phyloP scores from a whole-genome alignment of 257 asterid species.

The Rehmannia glutinosa region DNA sequence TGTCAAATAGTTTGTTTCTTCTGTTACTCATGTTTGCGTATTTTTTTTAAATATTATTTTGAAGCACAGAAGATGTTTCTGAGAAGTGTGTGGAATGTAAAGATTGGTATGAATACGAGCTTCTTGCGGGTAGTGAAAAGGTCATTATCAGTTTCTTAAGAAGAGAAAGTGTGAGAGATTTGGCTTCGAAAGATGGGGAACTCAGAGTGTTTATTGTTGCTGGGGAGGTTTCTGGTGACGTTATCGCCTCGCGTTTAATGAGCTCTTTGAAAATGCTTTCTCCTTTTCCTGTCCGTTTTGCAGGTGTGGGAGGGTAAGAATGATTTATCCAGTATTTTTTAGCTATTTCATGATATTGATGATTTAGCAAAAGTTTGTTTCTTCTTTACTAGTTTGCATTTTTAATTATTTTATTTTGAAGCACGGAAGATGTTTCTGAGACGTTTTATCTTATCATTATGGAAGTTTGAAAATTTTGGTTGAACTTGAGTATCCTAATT shows the following conservation, averaged over 20 bases:
- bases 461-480: not conserved
- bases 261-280: conserved; percentile 58
- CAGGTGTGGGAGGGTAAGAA: conserved; percentile 91
- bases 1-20: not conserved
- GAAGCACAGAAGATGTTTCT: conserved; percentile 22
- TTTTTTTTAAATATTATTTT: not conserved
- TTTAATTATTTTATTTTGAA: too few relatives aligned
- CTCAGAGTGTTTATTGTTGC: conserved; percentile 91
- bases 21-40: not conserved
- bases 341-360: not conserved
- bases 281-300: conserved; percentile 66
- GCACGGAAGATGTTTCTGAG: too few relatives aligned
- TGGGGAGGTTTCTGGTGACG: conserved; percentile 97
- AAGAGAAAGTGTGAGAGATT: conserved; percentile 33
- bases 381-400: not conserved
- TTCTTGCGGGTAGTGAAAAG: conserved; percentile 30
- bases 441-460: not conserved
- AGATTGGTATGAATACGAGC: conserved; percentile 2
- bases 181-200: conserved; percentile 78
- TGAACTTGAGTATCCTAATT: not conserved
- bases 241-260: conserved; percentile 81
- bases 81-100: conserved; percentile 26
- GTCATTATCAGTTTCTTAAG: conserved; percentile 39
- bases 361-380: not conserved
- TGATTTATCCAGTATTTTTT: not conserved